A percentile compares a stretch with the other conserved stretches of the same genome.
phyloP scores from a whole-genome alignment of 371 early-diverging fungal species.

The Choanephora cucurbitarum region DNA sequence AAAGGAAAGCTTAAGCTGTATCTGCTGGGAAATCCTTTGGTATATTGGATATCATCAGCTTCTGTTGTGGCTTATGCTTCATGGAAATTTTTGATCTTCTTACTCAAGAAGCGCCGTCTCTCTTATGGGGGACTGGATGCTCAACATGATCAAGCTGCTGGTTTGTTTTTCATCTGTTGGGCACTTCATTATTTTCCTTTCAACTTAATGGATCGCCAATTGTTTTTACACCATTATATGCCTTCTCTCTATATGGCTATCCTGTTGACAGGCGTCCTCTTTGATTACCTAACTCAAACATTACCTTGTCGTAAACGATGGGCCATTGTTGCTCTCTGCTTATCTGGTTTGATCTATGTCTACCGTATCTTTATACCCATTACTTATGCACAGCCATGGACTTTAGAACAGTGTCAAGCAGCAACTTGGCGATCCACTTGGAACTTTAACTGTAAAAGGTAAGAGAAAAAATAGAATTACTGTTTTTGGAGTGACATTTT shows the following conservation, averaged over 20 bases:
- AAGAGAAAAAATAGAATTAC: background rate
- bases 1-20: slow-evolving; percentile 76
- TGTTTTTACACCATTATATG: slow-evolving; percentile 98
- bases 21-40: slow-evolving; percentile 93
- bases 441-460: slow-evolving; percentile 19
- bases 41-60: slow-evolving; percentile 85
- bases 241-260: slow-evolving; percentile 89
- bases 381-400: slow-evolving; percentile 66
- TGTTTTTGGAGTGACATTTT: too few species aligned
- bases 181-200: slow-evolving; percentile 94
- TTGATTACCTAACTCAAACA: slow-evolving; percentile 71
- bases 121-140: slow-evolving; percentile 24
- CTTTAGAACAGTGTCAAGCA: slow-evolving; percentile 4
- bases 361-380: slow-evolving; percentile 75
- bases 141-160: slow-evolving; percentile 44
- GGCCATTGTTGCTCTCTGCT: slow-evolving; percentile 25
- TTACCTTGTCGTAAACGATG: slow-evolving; percentile 38
- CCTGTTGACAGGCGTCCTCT: slow-evolving; percentile 64
- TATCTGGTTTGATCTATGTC: slow-evolving; percentile 45
- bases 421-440: slow-evolving; percentile 18
- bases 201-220: slow-evolving; percentile 91
- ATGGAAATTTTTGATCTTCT: slow-evolving; percentile 60
- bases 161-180: slow-evolving; percentile 88
- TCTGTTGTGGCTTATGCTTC: slow-evolving; percentile 63
- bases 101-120: slow-evolving; percentile 71